Evolutionary conservation across 345 rosid species (phyloP).

Genomic region (Citrus maxima): DNA sequence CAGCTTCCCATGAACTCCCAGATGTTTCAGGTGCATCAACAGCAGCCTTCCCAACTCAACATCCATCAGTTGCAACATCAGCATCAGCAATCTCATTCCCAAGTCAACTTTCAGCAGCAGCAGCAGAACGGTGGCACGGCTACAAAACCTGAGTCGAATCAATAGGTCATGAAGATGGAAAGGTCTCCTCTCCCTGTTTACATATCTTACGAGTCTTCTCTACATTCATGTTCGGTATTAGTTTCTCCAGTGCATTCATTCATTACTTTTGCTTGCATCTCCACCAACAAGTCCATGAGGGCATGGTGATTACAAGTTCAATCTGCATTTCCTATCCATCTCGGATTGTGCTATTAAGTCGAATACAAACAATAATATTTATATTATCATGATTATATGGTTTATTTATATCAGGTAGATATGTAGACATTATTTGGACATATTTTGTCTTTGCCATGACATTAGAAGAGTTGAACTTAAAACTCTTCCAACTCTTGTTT

Average conservation of each 20-base stretch:
- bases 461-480: slow-evolving; percentile 20
- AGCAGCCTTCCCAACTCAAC: slow-evolving; percentile 38
- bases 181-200: not conserved
- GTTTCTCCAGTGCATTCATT: slow-evolving; percentile 29
- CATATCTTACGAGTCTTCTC: not conserved
- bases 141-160: slow-evolving; percentile 53
- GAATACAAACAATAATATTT: slow-evolving; percentile 21
- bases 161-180: slow-evolving; percentile 29
- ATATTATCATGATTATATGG: slow-evolving; percentile 1
- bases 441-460: slow-evolving; percentile 19
- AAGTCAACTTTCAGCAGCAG: slow-evolving; percentile 32
- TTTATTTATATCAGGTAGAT: slow-evolving; percentile 24
- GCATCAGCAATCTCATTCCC: slow-evolving; percentile 27
- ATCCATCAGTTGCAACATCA: slow-evolving; percentile 42
- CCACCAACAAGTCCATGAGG: slow-evolving; percentile 7
- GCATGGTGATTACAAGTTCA: slow-evolving; percentile 17
- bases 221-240: slow-evolving; percentile 8
- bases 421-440: slow-evolving; percentile 22
- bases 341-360: slow-evolving; percentile 23
- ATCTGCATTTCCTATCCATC: slow-evolving; percentile 19
- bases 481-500: slow-evolving; percentile 21
- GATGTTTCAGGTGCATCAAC: slow-evolving; percentile 52
- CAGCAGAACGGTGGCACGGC: slow-evolving; percentile 43
- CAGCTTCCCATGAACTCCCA: slow-evolving; percentile 41
- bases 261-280: slow-evolving; percentile 31